These are phyloP conservation scores for Chamaecrista fasciculata DNA, from an alignment of 306 rosid species.

Conservation along the genomic window DNA sequence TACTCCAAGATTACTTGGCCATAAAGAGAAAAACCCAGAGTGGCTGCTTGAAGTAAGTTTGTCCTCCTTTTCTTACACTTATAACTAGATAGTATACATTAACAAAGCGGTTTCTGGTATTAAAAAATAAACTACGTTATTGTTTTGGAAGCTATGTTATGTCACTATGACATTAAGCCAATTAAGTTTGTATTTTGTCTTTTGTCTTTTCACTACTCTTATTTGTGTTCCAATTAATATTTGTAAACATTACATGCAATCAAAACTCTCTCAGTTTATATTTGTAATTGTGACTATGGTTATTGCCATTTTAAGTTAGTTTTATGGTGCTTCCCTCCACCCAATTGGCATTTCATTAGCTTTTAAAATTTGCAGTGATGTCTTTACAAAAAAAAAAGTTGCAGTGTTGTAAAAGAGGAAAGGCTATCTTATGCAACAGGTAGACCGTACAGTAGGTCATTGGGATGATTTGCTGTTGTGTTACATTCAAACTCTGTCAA, in stretches of 20 bases:
- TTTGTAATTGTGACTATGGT: constrained; percentile 1
- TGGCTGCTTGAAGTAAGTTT: not conserved
- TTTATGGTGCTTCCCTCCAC: not conserved
- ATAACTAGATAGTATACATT: not conserved
- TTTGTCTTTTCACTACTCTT: not conserved
- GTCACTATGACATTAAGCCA: not conserved
- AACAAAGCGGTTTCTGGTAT: not conserved
- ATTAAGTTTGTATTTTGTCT: not conserved
- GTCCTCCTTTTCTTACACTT: not conserved
- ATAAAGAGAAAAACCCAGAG: not conserved
- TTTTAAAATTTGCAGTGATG: too few relatives aligned
- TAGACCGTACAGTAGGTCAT: too few relatives aligned
- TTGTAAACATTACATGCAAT: not conserved
- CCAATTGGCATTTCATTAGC: not conserved
- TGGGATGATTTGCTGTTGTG: too few relatives aligned
- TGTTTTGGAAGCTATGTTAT: not conserved
- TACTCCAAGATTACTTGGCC: not conserved
- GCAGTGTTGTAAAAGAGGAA: not conserved
- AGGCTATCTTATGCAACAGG: too few relatives aligned
- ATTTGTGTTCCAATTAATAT: not conserved
- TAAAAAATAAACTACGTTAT: not conserved
- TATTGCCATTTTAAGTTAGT: not conserved
- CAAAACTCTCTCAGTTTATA: constrained; percentile 4
- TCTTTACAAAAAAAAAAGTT: too few relatives aligned
- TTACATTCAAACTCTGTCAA: too few relatives aligned